Evolutionary conservation across 768 basidiomycete species (phyloP), one percentile per base, ranked within the genome.

Genomic region (Ramaria sp.): DNA sequence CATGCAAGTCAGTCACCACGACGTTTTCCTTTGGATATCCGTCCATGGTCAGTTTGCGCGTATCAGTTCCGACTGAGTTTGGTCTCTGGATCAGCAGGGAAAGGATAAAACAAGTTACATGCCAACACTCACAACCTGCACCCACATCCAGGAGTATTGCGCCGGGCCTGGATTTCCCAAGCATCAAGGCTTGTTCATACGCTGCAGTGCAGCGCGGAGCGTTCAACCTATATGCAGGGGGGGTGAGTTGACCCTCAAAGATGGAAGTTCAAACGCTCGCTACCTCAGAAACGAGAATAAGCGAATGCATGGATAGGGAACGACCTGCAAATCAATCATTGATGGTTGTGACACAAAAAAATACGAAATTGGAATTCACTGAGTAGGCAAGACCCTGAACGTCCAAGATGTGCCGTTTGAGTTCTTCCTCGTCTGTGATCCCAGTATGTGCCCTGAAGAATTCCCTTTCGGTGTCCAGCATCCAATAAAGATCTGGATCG

Each of bases 101-200:
- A 55, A 18, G 5, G 25, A 16, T 16, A 18, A 27, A 27, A 25
- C 48, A 30, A n/a, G n/a, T n/a, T 48, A 7, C 20, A 7, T 7
- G 47, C 27, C 24, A 48, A 24, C 10, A 32, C 15, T 56, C 56
- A 76, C 74, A 66, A 56, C 73, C 73, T 56, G 73, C 74, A 3
- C 72, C 76, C 9, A 76, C 61, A 44, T 78, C 76, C 6, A 77
- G 63, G 24, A 75, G 64, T 8, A 77, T 64, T 0, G 69, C 69
- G 1, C 65, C 65, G 5, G 60, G 38, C 28, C 69, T 69, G 22
- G 70, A 67, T 48, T 57, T 64, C 6, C 69, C 73, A 6, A 76
- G 63, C 38, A 63, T 62, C 9, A 75, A 62, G 5, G 72, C 59
- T 1, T 38, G 30, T 10, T 60, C 18, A 45, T 67, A 71, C 13